Conservation (phyloP, 257 asterid genomes). For the Solanum boliviense region DNA sequence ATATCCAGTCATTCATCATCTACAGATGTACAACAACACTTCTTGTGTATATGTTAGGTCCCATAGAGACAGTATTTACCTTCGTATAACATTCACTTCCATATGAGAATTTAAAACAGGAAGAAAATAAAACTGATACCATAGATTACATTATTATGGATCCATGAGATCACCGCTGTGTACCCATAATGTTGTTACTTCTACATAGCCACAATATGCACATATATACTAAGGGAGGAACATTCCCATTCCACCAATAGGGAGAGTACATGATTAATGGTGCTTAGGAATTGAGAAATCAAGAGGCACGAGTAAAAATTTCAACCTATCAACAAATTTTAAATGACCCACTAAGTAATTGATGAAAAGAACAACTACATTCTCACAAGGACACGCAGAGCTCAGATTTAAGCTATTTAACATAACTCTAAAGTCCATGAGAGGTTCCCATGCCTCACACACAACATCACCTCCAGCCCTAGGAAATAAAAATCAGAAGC, state of each 20-base stretch:
- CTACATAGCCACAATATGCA: background rate
- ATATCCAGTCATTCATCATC: background rate
- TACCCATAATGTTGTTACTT: background rate
- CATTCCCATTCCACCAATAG: background rate
- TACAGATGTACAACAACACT: background rate
- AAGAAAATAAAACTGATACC: background rate
- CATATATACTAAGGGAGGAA: background rate
- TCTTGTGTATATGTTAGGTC: background rate
- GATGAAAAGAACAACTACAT: background rate
- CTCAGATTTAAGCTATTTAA: background rate
- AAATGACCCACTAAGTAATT: background rate
- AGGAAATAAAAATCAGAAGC: background rate
- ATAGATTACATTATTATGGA: too few species aligned
- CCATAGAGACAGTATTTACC: background rate
- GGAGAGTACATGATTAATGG: background rate
- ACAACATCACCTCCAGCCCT: background rate
- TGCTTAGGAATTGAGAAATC: background rate
- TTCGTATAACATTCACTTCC: background rate
- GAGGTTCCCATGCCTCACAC: background rate
- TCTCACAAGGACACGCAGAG: background rate
- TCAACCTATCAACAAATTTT: background rate
- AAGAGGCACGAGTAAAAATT: background rate
- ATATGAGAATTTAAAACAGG: background rate
- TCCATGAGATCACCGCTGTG: background rate
- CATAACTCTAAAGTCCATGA: background rate